phyloP scores from a whole-genome alignment of 768 basidiomycete genomes.

The Clathrus columnatus region DNA sequence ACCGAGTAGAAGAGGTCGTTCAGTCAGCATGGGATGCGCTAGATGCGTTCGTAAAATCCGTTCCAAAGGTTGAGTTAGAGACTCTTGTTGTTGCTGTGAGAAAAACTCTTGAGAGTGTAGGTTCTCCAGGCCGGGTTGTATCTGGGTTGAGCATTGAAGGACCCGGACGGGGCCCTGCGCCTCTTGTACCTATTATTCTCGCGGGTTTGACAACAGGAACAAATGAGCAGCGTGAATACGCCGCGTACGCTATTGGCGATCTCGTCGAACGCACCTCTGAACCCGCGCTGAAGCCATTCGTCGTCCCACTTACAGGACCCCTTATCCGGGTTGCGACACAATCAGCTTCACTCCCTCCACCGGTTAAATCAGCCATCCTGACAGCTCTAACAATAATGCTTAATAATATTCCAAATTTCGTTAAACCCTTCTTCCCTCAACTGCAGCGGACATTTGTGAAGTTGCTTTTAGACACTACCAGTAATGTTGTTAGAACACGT shows the following conservation, averaged over 20 bases:
- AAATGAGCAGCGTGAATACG: constrained; percentile 92
- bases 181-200: constrained; percentile 79
- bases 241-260: constrained; percentile 94
- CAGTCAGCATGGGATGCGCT: constrained; percentile 78
- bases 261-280: constrained; percentile 85
- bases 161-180: constrained; percentile 60
- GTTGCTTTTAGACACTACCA: constrained; percentile 73
- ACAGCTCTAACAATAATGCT: constrained; percentile 80
- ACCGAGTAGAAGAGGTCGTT: constrained; percentile 43
- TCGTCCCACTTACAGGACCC: constrained; percentile 91
- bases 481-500: constrained; percentile 66
- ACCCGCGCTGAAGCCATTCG: constrained; percentile 84
- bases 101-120: constrained; percentile 77
- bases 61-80: constrained; percentile 91
- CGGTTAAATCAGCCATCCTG: constrained; percentile 88
- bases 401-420: constrained; percentile 75
- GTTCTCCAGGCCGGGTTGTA: constrained; percentile 65
- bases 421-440: constrained; percentile 98
- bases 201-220: constrained; percentile 90
- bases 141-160: constrained; percentile 72
- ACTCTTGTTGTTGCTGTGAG: constrained; percentile 84
- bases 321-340: constrained; percentile 92
- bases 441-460: constrained; percentile 95
- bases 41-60: constrained; percentile 79
- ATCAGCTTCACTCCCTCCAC: constrained; percentile 81